phyloP scores from a whole-genome alignment of 2,329 filamentous ascomycete species.

The Scedosporium apiospermum region DNA sequence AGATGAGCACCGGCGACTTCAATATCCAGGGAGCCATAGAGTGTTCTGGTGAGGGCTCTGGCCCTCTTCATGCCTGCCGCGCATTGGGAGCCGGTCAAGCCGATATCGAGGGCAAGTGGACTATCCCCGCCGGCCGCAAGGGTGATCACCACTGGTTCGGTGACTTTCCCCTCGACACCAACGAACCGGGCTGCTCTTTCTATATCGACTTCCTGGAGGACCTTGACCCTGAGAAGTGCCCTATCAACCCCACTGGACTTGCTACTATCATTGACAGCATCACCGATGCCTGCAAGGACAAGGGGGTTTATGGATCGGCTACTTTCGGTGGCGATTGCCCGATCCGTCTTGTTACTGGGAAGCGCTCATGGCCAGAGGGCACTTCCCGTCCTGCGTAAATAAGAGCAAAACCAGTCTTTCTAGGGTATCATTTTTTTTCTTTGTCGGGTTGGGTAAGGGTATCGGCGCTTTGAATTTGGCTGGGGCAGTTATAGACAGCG shows the following conservation, averaged over 20 bases:
- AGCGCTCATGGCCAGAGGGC: background rate
- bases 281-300: background rate
- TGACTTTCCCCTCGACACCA: background rate
- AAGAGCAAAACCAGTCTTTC: too few species aligned
- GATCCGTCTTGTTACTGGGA: background rate
- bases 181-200: background rate
- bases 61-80: background rate
- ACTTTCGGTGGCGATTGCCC: background rate
- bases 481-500: too few species aligned
- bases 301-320: background rate
- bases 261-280: background rate
- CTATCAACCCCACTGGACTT: background rate
- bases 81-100: background rate
- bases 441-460: too few species aligned
- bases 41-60: background rate
- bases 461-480: too few species aligned
- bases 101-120: background rate
- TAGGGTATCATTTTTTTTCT: too few species aligned
- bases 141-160: background rate
- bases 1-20: slow-evolving; percentile 6
- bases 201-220: slow-evolving; percentile 1
- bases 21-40: background rate
- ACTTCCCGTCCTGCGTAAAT: background rate
- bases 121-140: background rate
- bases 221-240: background rate